Base-by-base conservation (phyloP, 371 early-diverging fungal genomes). In the Fennellomyces sp. region DNA sequence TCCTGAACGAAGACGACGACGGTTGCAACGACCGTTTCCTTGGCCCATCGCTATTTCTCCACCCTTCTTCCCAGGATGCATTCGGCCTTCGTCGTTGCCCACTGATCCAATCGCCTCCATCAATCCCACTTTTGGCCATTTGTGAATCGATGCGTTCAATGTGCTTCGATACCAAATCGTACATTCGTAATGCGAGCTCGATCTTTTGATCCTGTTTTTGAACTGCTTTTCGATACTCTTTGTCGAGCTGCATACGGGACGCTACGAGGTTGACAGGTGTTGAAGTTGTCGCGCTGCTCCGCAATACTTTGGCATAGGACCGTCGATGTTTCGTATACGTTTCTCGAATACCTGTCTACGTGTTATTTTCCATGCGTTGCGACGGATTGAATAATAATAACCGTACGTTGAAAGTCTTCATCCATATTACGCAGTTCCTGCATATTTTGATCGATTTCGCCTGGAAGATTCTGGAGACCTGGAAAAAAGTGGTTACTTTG, bases 391-490 rank as follows among this genome's bases (percentile, higher is more conserved):
- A 61, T 17, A 26, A 21, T 4, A 21, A n/a, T 45, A n/a, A 45
- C 8, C 7, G 27, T 42, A 66, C 75, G 66, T 69, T 75, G 81
- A 52, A 78, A 78, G 53, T 81, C 78, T 60, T 81, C 81, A 56
- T 81, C 81, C 81, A 81, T 81, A 36, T 73, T 64, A 56, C 81
- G 74, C 27, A 81, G 60, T 35, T 81, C 81, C 50, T 73, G 78
- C 81, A 81, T 81, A 52, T 78, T 78, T 58, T 81, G 81, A 52
- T 81, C 78, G 45, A 81, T 76, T 56, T 81, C 81, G 41, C 71
- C 65, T 13, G 81, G 81, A n/a, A 81, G 60, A 45, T 76, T 78
- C 49, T 75, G 74, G 26, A 81, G 58, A 63, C 78, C 80, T 80
- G 59, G 21, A 10, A n/a, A 45, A 15, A 17, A n/a, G n/a, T n/a